Base-by-base conservation (phyloP, 768 basidiomycete genomes). In the Xanthoconium purpureum region DNA sequence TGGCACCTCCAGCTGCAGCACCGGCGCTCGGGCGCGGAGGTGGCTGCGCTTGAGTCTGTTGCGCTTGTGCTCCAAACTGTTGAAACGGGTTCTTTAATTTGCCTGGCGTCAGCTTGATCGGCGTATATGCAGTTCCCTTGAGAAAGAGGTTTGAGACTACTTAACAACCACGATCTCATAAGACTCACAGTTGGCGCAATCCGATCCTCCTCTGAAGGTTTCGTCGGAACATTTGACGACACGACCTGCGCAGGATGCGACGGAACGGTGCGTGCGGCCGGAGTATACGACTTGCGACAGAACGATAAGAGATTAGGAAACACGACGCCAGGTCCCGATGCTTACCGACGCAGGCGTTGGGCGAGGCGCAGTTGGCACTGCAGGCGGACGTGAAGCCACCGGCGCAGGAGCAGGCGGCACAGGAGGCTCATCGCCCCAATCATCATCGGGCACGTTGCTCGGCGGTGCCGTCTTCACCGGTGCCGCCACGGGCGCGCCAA, bases 41-140 rank as follows among this genome's bases (percentile, higher is more conserved):
- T 64, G 63, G 73, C 56, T n/a, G 73, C n/a, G 17, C 71, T 12
- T 62, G 73, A 17, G 75, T 59, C 54, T 83, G 80, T 12, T 62
- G 73, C n/a, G 75, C 59, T 53, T 83, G 80, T 52, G 80, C 78
- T 64, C 81, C 80, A 49, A 81, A 78, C 5, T 81, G 78, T 10
- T 84, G 84, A 62, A 93, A 93, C 1, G 89, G 89, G 67, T 94
- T 96, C 62, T 76, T 88, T 50, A 98, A 79, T 71, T 87, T 98
- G 72, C 88, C 94, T 0, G 96, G 96, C 24, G 87, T 80, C 10
- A 98, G 79, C 50, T 83, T 82, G 56, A 98, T 92, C 3, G 96
- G 96, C 2, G 87, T 90, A 68, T 94, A 98, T 0, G 88, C 81
- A 0, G 94, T 92, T 47, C 94, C 90, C 74, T 77, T 40, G 15